Evolutionary conservation across 2,329 filamentous ascomycete genomes (phyloP), one percentile per base, ranked within the genome.

Genomic region (Mycosphaerella arachidis): DNA sequence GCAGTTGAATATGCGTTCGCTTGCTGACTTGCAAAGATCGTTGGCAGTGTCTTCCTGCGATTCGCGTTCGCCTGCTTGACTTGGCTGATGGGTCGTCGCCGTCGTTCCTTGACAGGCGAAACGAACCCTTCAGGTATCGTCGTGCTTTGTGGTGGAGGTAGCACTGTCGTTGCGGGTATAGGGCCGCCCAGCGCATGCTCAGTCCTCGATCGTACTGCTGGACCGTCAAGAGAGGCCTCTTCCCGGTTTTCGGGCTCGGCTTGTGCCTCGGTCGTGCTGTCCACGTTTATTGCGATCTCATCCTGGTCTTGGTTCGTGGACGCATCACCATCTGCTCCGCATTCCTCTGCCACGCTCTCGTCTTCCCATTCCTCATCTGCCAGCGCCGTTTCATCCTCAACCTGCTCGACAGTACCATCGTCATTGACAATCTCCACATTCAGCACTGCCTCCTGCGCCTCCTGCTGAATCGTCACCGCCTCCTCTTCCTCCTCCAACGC

Each of bases 51-150:
- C 40, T 64, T 54, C n/a, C 70, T 61, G 10, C 71, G 61, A 27
- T 55, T 61, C n/a, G 58, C 61, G 20, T 56, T 60, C 10, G 60
- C 57, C 40, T 59, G 55, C 52, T 59, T 63, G 29, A 63, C 64
- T 54, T 67, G 55, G 18, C 53, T 60, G 45, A 67, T 62, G 7
- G 62, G 53, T n/a, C 60, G 55, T n/a, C 65, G 58, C n/a, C 61
- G 63, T 12, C 66, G 59, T 24, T 56, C 55, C 46, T 68, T 65
- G 3, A 64, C 66, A 9, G 71, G 71, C 6, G 67, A 70, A n/a
- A 72, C 68, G 53, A 73, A 73, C 16, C 71, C 70, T n/a, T 66
- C 65, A 43, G 71, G 70, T 10, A 72, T 60, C 0, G 53, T 37
- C 24, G 53, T 33, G 18, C 55, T 29, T 31, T 45, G 53, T 29